These are phyloP conservation scores for Eudorina sp. DNA, from an alignment of 139 green algal genomes.

Conservation along the genomic window DNA sequence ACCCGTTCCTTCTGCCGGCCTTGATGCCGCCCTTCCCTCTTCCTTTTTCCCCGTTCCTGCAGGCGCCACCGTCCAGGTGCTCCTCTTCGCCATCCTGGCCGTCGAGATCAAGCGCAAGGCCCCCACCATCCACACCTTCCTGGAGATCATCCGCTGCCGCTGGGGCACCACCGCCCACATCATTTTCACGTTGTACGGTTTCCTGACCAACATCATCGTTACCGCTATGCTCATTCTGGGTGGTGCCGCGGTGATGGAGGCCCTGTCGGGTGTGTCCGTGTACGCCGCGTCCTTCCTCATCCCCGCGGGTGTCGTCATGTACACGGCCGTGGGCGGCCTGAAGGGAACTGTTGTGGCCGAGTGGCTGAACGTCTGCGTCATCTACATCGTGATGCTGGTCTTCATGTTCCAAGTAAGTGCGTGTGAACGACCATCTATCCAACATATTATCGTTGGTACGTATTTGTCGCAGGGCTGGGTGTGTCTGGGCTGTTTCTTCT, in stretches of 20 bases:
- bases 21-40: too few species aligned
- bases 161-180: conserved; percentile 84
- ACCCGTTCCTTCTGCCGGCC: too few species aligned
- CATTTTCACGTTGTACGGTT: conserved; percentile 88
- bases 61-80: conserved; percentile 93
- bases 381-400: conserved; percentile 89
- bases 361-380: conserved; percentile 86
- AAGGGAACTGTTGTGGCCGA: conserved; percentile 91
- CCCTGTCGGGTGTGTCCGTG: conserved; percentile 71
- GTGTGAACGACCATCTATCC: background rate
- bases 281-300: conserved; percentile 80
- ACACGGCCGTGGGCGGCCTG: conserved; percentile 93
- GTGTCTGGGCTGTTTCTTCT: too few species aligned
- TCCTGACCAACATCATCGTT: conserved; percentile 94
- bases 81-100: conserved; percentile 95
- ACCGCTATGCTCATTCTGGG: conserved; percentile 93
- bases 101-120: conserved; percentile 97
- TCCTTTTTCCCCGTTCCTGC: too few species aligned
- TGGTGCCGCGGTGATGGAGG: conserved; percentile 90
- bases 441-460: background rate
- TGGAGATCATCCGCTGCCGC: conserved; percentile 88
- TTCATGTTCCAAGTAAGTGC: conserved; percentile 77
- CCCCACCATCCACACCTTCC: conserved; percentile 90
- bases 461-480: too few species aligned
- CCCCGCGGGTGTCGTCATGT: conserved; percentile 87